These are phyloP conservation scores for Nicotiana paniculata DNA, from an alignment of 257 asterid species.

Conservation along the genomic window DNA sequence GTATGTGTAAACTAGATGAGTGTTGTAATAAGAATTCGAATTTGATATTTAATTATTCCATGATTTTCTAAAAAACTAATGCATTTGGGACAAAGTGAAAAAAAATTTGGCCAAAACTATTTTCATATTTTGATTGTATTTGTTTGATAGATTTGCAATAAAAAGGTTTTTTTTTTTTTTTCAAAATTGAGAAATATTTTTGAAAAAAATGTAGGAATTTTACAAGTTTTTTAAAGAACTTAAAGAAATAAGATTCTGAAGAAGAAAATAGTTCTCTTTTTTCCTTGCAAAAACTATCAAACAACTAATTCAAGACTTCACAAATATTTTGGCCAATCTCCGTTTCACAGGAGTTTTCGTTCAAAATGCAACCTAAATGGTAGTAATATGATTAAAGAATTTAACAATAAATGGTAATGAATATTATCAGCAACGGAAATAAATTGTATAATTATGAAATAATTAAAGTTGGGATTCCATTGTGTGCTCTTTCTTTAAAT, in stretches of 20 bases:
- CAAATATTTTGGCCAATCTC: neutral
- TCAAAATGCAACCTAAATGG: neutral
- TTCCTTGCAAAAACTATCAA: too few species aligned
- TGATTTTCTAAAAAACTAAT: neutral
- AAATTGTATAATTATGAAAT: conserved; percentile 2
- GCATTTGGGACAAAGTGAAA: neutral
- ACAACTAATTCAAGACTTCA: neutral
- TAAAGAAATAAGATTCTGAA: too few species aligned
- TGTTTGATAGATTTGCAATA: neutral
- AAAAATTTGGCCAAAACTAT: neutral
- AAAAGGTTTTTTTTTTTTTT: neutral
- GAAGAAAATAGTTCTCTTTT: too few species aligned
- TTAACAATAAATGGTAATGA: neutral
- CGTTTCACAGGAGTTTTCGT: neutral
- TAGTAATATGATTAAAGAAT: neutral
- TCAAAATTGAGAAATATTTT: neutral
- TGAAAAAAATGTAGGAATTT: too few species aligned
- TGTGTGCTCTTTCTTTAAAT: conserved; percentile 1
- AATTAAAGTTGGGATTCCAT: conserved; percentile 20
- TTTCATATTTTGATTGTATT: neutral
- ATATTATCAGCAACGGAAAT: neutral
- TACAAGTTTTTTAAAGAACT: neutral
- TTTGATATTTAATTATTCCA: neutral
- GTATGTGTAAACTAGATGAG: neutral
- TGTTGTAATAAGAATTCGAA: neutral